Base-by-base conservation (phyloP, 2,329 filamentous ascomycete genomes). In the Westerdykella sp. region DNA sequence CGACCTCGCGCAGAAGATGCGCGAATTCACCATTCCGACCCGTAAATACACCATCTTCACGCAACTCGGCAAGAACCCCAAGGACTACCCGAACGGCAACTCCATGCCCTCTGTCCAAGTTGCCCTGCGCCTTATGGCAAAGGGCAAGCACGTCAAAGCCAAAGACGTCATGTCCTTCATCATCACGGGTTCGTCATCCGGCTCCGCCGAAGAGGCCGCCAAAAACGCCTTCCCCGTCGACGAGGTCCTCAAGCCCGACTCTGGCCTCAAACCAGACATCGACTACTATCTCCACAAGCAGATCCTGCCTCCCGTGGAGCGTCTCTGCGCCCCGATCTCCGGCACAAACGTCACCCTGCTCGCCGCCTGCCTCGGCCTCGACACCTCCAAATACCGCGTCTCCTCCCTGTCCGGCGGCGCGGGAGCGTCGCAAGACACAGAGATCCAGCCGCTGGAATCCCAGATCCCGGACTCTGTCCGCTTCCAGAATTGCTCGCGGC, bases 281-380 rank as follows among this genome's bases (percentile, higher is more conserved):
- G 93, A 98, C 63, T 97, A 90, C 79, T 98, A 98, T 67, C 80
- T 98, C 32, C 85, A 88, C 73, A 98, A 98, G 73, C 93, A 98
- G 68, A 96, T 98, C 46, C 88, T 98, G 69, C 93, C 93, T 10
- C 93, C 93, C 0, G 93, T 98, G 21, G 93, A 98, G 71, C 87
- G 93, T 76, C 82, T 98, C 16, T 98, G 93, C 65, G 93, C 91
- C 48, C 95, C 95, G 47, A 96, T 98, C 58, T 80, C 81, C 12
- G 93, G 93, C 46, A 98, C 93, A 1, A 94, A 95, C 50, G 85
- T 91, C 6, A 81, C 87, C 1, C 83, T 90, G 51, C 78, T 98
- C 9, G 93, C 93, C 2, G 90, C 96, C 63, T 95, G 93, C 64
- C 80, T 98, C 12, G 93, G 93, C 2, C 81, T 98, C 21, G 93